A percentile compares a stretch with the other conserved stretches of the same genome.
Evolutionary conservation across 495 filamentous ascomycete genomes (phyloP).

Genomic region (Tetracladium setigerum): DNA sequence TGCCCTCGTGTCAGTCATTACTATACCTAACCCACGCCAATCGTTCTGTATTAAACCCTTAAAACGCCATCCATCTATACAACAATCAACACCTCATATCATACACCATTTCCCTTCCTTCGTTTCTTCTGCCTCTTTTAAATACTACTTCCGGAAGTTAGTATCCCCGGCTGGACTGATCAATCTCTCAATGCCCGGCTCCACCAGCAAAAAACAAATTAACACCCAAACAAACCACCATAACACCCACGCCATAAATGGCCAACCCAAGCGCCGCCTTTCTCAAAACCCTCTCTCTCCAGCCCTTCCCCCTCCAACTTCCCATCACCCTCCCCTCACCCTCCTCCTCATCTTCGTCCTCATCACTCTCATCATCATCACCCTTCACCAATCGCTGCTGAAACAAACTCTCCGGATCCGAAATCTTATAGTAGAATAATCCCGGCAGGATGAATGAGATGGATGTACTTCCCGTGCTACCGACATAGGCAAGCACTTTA

Average conservation of each 20-base stretch:
- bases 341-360: constrained; percentile 25
- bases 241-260: constrained; percentile 78
- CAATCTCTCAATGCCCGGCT: constrained; percentile 1
- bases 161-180: too few species aligned
- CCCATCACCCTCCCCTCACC: constrained; percentile 26
- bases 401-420: constrained; percentile 70
- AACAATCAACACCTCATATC: too few species aligned
- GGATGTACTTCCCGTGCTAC: constrained; percentile 84
- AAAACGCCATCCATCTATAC: too few species aligned
- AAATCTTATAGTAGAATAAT: constrained; percentile 97
- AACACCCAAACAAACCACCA: constrained; percentile 79
- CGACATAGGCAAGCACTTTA: constrained; percentile 88
- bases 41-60: too few species aligned
- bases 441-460: constrained; percentile 97
- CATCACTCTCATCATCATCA: constrained; percentile 53
- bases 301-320: not conserved
- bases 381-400: constrained; percentile 83
- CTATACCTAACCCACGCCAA: too few species aligned
- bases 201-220: constrained; percentile 63
- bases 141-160: too few species aligned
- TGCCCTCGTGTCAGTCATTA: too few species aligned
- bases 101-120: too few species aligned
- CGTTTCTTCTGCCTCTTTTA: too few species aligned
- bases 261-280: constrained; percentile 67
- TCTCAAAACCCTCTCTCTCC: constrained; percentile 44